Evolutionary conservation across 345 rosid genomes (phyloP), one percentile per base, ranked within the genome.

Genomic region (Lagerstroemia speciosa): DNA sequence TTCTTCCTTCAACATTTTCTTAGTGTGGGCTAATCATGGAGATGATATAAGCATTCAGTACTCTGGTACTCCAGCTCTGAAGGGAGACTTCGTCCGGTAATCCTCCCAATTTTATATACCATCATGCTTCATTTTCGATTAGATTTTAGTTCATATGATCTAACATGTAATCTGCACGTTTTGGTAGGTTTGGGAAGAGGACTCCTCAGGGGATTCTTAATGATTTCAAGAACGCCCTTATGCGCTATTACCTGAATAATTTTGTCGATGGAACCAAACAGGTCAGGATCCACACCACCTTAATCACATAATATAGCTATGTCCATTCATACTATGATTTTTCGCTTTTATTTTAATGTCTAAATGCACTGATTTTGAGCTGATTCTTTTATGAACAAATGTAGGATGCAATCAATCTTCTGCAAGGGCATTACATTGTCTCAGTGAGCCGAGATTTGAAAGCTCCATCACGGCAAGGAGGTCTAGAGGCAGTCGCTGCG

Each of bases 21-120:
- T 83, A 91, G 99, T 94, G 78, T 94, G 99, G 98, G 99, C 98
- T 80, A 85, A 89, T 83, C 98, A 94, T 74, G 99, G 98, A 69
- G 99, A 94, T 78, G 99, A 94, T 26, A 70, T 91, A 75, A 91
- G 99, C 87, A 86, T 89, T 78, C 99, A 94, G 69, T 94, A 91
- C 77, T 94, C 99, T 43, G 99, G 98, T 62, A 91, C 99, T 78
- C 93, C 97, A 73, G 98, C 99, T 74, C 77, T 93, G 37, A 93
- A 93, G 85, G 98, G 98, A 79, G 98, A 93, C 71, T 93, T 89
- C 67, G 97, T 91, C 76, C 87, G 98, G 99, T 94, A 58, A 58
- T 4, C 12, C 33, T 4, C 1, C 15, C 2, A 14, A 10, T 27
- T 10, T 58, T 67, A 31, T 67, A 58, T 71, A 36, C 57, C 27